Evolutionary conservation across 768 basidiomycete genomes (phyloP), one percentile per base, ranked within the genome.

Genomic region (Fomitopsis serialis): DNA sequence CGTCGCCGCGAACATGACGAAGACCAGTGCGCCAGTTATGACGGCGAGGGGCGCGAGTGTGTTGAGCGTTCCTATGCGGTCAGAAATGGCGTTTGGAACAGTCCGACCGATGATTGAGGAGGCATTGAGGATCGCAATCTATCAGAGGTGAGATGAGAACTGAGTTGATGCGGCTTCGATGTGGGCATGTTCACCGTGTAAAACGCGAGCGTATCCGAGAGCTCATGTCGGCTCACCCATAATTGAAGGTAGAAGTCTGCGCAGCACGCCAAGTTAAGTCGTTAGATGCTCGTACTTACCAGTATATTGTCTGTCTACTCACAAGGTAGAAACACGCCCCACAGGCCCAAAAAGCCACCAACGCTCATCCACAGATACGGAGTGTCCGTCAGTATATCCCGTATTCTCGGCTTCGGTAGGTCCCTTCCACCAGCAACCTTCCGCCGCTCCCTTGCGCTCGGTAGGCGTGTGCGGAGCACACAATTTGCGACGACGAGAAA

Each of bases 41-140:
- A 70, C 49, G 12, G 68, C 69, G 35, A 61, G 57, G 0, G 70
- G 66, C 11, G 72, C 49, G 45, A 73, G 34, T 19, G 54, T 66
- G 60, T 80, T 81, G 45, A 82, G 61, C 15, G 74, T 72, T 0
- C 80, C 80, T 58, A 69, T 73, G 13, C 60, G 57, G 59, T 81
- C 79, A 17, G 78, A 79, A 42, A 78, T 52, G 50, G 77, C 67
- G 63, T 80, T 81, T 0, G 82, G 81, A 1, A 84, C 52, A 4
- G 75, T 76, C 44, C 83, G 73, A 17, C 83, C 83, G 56, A 80
- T 68, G 22, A 82, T 63, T 13, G 77, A 77, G 3, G 75, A 71
- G 2, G 68, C 77, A 55, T 81, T 80, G 72, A 80, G 72, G n/a
- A 80, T 69, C 1, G 78, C 72, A 34, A 81, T 70, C 78, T 78